A percentile compares a stretch with the other conserved stretches of the same genome.
Evolutionary conservation across 208 protist species (phyloP).

Genomic region (Trypanosoma grayi): DNA sequence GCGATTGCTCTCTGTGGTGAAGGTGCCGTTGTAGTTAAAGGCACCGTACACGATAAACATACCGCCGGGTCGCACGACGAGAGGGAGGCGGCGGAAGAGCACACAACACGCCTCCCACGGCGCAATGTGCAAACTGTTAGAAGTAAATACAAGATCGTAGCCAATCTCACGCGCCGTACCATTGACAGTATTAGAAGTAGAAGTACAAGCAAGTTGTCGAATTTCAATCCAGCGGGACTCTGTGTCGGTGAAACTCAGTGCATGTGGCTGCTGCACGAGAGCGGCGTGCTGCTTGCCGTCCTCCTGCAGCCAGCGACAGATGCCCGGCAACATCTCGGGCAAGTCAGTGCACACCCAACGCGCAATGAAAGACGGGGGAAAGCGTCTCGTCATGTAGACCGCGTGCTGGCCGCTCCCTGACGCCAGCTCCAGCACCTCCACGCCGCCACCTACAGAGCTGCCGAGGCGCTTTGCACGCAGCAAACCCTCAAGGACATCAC

Average conservation of each 20-base stretch:
- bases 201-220: not conserved
- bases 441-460: not conserved
- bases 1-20: slow-evolving; percentile 21
- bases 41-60: slow-evolving; percentile 25
- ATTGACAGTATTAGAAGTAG: no score
- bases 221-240: slow-evolving; percentile 3
- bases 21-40: slow-evolving; percentile 26
- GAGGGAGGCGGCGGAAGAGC: slow-evolving; percentile 5
- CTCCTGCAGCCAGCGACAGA: slow-evolving; percentile 8
- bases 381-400: slow-evolving; percentile 16
- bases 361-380: slow-evolving; percentile 4
- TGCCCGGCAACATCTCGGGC: slow-evolving; percentile 7
- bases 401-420: slow-evolving; percentile 15
- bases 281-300: slow-evolving; percentile 9
- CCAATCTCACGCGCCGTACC: no score
- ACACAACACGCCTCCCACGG: slow-evolving; percentile 6
- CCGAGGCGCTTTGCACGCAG: not conserved
- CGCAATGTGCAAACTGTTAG: slow-evolving; percentile 24
- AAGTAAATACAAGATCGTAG: slow-evolving; percentile 23
- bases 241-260: slow-evolving; percentile 15
- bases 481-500: slow-evolving; percentile 15
- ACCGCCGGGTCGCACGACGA: slow-evolving; percentile 11
- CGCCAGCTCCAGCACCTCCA: slow-evolving; percentile 18
- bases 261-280: slow-evolving; percentile 1
- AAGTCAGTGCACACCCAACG: slow-evolving; percentile 21